Evolutionary conservation across 257 asterid genomes (phyloP).

Genomic region (Nicotiana sylvestris): DNA sequence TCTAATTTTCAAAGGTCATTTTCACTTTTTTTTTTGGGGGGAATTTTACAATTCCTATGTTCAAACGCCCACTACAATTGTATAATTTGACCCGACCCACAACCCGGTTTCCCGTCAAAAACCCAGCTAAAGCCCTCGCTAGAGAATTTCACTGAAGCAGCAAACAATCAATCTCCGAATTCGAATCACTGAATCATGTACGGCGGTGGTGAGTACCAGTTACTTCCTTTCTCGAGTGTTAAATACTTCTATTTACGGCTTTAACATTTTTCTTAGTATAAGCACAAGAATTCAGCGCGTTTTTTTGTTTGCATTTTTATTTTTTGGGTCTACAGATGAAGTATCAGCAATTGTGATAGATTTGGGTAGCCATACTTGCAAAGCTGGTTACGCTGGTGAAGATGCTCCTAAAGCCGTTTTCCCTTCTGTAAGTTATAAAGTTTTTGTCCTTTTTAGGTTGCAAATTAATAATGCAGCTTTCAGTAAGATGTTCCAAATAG

Average conservation of each 20-base stretch:
- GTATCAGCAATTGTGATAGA: slow-evolving; percentile 93
- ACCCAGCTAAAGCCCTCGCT: background rate
- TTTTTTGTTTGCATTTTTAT: background rate
- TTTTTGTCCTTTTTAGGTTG: background rate
- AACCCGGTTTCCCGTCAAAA: no score
- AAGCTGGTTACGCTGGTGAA: slow-evolving; percentile 99
- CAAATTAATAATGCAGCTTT: background rate
- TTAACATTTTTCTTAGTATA: background rate
- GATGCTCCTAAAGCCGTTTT: slow-evolving; percentile 99
- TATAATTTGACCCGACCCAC: no score
- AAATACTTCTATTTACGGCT: background rate
- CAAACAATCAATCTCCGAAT: background rate
- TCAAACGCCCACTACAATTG: no score
- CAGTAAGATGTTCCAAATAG: background rate
- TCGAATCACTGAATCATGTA: slow-evolving; percentile 17
- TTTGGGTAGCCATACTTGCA: slow-evolving; percentile 96
- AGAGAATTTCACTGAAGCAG: background rate
- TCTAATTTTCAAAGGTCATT: no score
- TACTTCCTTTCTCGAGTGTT: background rate
- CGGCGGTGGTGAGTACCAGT: slow-evolving; percentile 30
- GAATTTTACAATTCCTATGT: no score
- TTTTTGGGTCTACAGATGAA: slow-evolving; percentile 51
- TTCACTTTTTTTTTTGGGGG: no score
- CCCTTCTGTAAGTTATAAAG: slow-evolving; percentile 60
- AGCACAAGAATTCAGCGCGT: background rate